Evolutionary conservation across 2,329 filamentous ascomycete genomes (phyloP).

Genomic region (Dactylonectria macrodidyma): DNA sequence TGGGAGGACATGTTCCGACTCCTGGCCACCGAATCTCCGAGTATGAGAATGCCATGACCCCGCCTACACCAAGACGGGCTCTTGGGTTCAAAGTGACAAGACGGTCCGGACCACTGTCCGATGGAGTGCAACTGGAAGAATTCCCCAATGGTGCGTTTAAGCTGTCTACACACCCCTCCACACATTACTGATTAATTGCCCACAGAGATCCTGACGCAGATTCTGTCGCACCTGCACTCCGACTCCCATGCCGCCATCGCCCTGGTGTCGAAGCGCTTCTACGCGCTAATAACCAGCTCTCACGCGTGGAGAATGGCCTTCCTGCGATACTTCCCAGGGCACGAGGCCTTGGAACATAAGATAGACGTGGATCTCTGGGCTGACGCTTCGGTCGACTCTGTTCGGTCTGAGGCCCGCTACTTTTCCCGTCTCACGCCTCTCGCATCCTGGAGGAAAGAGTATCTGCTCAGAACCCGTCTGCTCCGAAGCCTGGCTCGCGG

Average conservation of each 20-base stretch:
- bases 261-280: slow-evolving; percentile 89
- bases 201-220: slow-evolving; percentile 91
- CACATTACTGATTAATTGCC: slow-evolving; percentile 33
- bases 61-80: slow-evolving; percentile 62
- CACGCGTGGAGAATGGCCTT: slow-evolving; percentile 97
- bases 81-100: slow-evolving; percentile 71
- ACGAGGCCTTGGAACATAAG: slow-evolving; percentile 59
- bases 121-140: slow-evolving; percentile 63
- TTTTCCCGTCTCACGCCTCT: slow-evolving; percentile 87
- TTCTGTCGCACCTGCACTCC: slow-evolving; percentile 90
- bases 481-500: slow-evolving; percentile 86
- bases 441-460: slow-evolving; percentile 97
- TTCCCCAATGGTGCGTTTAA: slow-evolving; percentile 84
- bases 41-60: slow-evolving; percentile 72
- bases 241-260: slow-evolving; percentile 86
- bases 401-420: slow-evolving; percentile 81
- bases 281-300: slow-evolving; percentile 87
- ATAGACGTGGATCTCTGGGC: slow-evolving; percentile 58
- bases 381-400: slow-evolving; percentile 64
- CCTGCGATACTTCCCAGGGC: slow-evolving; percentile 88
- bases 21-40: slow-evolving; percentile 71
- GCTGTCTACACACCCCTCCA: not conserved
- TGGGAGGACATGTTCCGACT: slow-evolving; percentile 49
- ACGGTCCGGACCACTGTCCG: slow-evolving; percentile 56
- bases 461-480: slow-evolving; percentile 88